These are phyloP conservation scores for Cicer arietinum DNA, from an alignment of 306 rosid genomes.

Conservation along the genomic window DNA sequence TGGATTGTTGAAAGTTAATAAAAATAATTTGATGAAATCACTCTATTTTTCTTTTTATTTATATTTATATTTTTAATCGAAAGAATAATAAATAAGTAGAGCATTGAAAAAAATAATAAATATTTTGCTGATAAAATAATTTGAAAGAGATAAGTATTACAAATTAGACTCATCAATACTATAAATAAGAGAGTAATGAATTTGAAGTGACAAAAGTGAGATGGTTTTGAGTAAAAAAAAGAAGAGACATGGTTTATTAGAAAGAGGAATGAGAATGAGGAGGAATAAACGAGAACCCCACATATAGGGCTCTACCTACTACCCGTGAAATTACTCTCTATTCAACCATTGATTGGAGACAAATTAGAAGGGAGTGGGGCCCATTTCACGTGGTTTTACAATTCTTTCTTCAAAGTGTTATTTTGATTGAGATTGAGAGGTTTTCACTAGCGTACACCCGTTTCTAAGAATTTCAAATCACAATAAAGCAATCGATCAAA, in stretches of 20 bases:
- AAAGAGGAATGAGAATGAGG: conserved; percentile 15
- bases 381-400: conserved; percentile 57
- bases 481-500: conserved; percentile 39
- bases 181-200: no score
- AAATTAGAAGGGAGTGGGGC: conserved; percentile 51
- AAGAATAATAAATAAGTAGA: no score
- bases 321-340: conserved; percentile 26
- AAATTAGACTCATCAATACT: no score
- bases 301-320: conserved; percentile 43
- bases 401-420: conserved; percentile 42
- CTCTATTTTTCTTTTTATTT: no score
- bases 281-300: conserved; percentile 32
- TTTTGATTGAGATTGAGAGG: conserved; percentile 37
- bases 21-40: no score
- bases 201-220: no score
- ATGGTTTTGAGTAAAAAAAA: no score
- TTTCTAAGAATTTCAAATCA: conserved; percentile 39
- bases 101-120: no score
- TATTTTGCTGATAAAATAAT: no score
- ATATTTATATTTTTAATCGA: no score
- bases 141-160: no score
- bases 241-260: neutral
- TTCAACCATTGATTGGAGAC: conserved; percentile 52
- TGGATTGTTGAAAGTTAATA: no score
- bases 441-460: conserved; percentile 5